Evolutionary conservation across 2,329 filamentous ascomycete genomes (phyloP), one percentile per base, ranked within the genome.

Genomic region (Phialophora verrucosa): DNA sequence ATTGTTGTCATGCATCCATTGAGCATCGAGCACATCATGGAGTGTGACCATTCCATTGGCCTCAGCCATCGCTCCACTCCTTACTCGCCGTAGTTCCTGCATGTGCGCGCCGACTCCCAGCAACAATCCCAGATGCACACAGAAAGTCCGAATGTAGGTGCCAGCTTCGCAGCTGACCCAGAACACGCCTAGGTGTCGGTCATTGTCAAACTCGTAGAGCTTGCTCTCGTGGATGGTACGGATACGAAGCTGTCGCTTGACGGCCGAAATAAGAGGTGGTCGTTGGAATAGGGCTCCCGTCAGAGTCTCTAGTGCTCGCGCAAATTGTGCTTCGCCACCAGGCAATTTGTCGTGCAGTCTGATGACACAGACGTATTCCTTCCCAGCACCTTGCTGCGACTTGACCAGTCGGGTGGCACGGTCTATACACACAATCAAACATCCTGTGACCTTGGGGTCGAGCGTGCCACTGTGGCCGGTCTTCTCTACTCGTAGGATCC

Each of bases 101-200:
- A 98, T 98, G 83, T 98, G 93, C 61, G 92, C 95, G 73, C 94
- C 94, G 65, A 97, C 93, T 78, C 94, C 88, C 35, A 90, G 82
- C 66, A 90, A 76, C 67, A 90, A 81, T 80, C 92, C 91, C 73
- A 99, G 81, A 82, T 98, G 95, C 51, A 98, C 94, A 81, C 95
- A 98, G 56, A 99, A 89, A 44, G 95, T 99, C 84, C 95, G 91
- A 79, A 99, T 98, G 81, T 99, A 99, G 71, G 95, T 99, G 79
- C 95, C 95, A 65, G 93, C 95, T 83, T 99, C 95, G 81, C 95
- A 99, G 82, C 92, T 96, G 74, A 98, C 95, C 94, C 95, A 98
- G 87, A 99, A 99, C 64, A 98, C 94, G 80, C 91, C 95, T 44
- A 99, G 87, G 80, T 98, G 93, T 75, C 95, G 90, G 76, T 98